Base-by-base conservation (phyloP, 345 rosid genomes). In the Raphanus raphanistrum region DNA sequence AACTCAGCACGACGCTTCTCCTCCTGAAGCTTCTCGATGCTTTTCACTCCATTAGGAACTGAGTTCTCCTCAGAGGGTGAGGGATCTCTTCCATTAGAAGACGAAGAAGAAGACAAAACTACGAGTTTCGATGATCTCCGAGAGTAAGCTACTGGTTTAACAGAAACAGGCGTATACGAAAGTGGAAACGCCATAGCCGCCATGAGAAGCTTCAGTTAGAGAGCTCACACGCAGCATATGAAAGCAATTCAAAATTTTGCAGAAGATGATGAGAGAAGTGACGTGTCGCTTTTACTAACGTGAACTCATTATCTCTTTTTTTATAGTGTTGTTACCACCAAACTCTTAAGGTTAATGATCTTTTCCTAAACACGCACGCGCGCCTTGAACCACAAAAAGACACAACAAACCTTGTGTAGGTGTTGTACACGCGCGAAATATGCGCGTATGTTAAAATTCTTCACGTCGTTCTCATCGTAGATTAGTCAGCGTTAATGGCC, bases 1-100 rank as follows among this genome's bases (percentile, higher is more conserved):
- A 94, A 80, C 76, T 92, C 86, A 33, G 88, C 94, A 4, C 90
- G 88, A 65, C 89, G 91, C 75, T 87, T 90, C 83, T 90, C 90
- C 27, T 89, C 89, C 15, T 84, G 83, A 70, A 80, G 76, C 82
- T 59, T 82, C 9, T 90, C 89, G 1, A 68, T 78, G 16, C 78
- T 74, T 86, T 89, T 85, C 10, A 82, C 75, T 2, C 83, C 84
- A 36, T 32, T 60, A 17, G 82, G 84, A 11, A 6, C 69, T n/a
- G 89, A 45, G 6, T 62, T 69, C 2, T 80, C 80, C n/a, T 75
- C 80, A 9, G 82, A 88, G 4, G 92, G 82, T 68, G 82, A 88
- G 5, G 92, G 83, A 70, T 72, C 89, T 73, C 85, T 87, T 62
- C 94, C 96, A 76, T 91, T 89, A 5, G 94, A 85, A 63, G 84